Percentiles rank a stretch among this genome's conserved stretches.
Conservation (phyloP, 495 filamentous ascomycete genomes). For the Lasiosphaeriaceae sp. region DNA sequence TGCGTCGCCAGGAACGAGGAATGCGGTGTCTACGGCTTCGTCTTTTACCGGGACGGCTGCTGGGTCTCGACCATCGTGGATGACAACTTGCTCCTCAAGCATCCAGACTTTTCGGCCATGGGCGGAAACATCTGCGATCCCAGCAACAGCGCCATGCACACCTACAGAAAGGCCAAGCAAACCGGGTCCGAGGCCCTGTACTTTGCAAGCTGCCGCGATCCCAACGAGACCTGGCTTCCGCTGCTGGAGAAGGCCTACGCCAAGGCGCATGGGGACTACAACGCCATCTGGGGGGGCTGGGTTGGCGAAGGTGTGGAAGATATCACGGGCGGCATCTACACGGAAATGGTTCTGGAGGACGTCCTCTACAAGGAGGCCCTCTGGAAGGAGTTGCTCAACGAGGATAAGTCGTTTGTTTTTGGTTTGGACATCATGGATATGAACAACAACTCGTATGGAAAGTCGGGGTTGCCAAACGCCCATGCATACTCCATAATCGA, state of each 20-base stretch:
- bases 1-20: slow-evolving; percentile 65
- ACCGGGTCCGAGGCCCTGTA: slow-evolving; percentile 56
- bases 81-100: slow-evolving; percentile 15
- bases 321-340: slow-evolving; percentile 74
- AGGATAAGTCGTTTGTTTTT: slow-evolving; percentile 16
- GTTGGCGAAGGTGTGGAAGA: slow-evolving; percentile 73
- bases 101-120: slow-evolving; percentile 17
- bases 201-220: slow-evolving; percentile 65
- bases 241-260: slow-evolving; percentile 77
- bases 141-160: slow-evolving; percentile 1
- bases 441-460: no score
- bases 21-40: slow-evolving; percentile 75
- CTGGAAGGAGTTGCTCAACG: slow-evolving; percentile 63
- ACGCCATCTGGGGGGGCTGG: slow-evolving; percentile 65
- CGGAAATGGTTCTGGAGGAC: slow-evolving; percentile 51
- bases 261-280: slow-evolving; percentile 59
- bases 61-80: slow-evolving; percentile 74
- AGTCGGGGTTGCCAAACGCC: slow-evolving; percentile 55
- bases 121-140: slow-evolving; percentile 32
- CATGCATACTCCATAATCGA: slow-evolving; percentile 75
- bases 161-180: slow-evolving; percentile 8
- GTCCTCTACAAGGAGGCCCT: slow-evolving; percentile 67
- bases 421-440: slow-evolving; percentile 6
- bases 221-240: slow-evolving; percentile 75
- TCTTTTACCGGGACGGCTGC: slow-evolving; percentile 73